phyloP scores from a whole-genome alignment of 2,329 filamentous ascomycete species.

The Botryotinia globosa region DNA sequence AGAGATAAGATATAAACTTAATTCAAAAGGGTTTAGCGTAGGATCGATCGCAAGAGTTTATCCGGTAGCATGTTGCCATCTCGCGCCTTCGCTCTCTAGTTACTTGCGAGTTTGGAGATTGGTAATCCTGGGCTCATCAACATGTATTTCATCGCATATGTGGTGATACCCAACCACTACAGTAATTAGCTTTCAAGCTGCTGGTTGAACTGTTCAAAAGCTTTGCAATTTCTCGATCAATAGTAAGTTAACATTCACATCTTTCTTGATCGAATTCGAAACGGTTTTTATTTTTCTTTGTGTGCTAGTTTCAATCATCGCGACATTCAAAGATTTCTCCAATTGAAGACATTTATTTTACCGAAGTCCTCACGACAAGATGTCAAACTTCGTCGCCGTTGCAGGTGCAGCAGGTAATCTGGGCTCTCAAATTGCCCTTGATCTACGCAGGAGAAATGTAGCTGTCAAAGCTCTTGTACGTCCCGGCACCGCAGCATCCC shows the following conservation, averaged over 20 bases:
- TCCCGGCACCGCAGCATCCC: constrained; percentile 21
- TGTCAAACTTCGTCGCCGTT: constrained; percentile 22
- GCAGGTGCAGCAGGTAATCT: constrained; percentile 23
- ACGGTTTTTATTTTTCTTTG: neutral
- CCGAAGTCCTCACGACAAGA: neutral
- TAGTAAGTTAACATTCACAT: neutral
- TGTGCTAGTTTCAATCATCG: neutral
- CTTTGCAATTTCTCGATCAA: neutral
- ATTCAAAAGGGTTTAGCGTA: neutral
- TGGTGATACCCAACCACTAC: neutral
- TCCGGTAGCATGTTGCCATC: neutral
- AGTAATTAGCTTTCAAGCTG: neutral
- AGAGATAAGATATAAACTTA: neutral
- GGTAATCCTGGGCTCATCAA: neutral
- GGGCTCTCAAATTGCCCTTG: constrained; percentile 21
- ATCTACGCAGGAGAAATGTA: constrained; percentile 21
- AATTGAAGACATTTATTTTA: neutral
- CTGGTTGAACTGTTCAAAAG: neutral
- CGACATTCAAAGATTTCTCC: neutral
- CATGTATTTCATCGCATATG: neutral
- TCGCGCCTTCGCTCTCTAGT: neutral
- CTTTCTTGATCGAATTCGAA: neutral
- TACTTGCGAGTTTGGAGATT: neutral
- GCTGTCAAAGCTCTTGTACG: constrained; percentile 22
- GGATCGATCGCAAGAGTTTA: neutral